Evolutionary conservation across 441 rosid species (phyloP).

Genomic region (Melianthus villosus): DNA sequence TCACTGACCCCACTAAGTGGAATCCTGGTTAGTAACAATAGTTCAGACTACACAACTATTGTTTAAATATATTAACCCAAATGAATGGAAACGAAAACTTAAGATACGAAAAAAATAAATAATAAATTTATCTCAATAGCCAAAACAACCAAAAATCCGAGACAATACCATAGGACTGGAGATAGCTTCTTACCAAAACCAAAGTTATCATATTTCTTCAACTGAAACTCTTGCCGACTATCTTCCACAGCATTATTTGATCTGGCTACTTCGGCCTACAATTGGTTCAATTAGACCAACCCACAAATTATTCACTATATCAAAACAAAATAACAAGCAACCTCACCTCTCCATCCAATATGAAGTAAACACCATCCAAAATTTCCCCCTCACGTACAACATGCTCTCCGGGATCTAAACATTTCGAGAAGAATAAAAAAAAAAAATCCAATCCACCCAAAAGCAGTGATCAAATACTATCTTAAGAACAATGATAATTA

Average conservation of each 20-base stretch:
- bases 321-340: background rate
- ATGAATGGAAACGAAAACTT: no score
- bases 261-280: conserved; percentile 66
- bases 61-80: no score
- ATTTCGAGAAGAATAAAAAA: background rate
- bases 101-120: no score
- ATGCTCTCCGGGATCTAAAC: conserved; percentile 51
- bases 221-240: conserved; percentile 46
- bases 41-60: no score
- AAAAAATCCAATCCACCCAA: background rate
- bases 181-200: conserved; percentile 42
- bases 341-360: conserved; percentile 77
- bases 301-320: background rate
- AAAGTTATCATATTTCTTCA: conserved; percentile 69
- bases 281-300: no score
- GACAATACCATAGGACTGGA: no score
- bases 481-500: background rate
- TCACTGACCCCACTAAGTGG: no score
- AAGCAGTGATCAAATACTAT: background rate
- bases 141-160: background rate
- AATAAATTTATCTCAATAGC: background rate
- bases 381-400: conserved; percentile 54
- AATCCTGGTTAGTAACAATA: no score
- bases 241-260: conserved; percentile 58
- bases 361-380: conserved; percentile 66